Evolutionary conservation across 805 yeast genomes (phyloP), one percentile per base, ranked within the genome.

Genomic region (Martiniozyma abietophila): DNA sequence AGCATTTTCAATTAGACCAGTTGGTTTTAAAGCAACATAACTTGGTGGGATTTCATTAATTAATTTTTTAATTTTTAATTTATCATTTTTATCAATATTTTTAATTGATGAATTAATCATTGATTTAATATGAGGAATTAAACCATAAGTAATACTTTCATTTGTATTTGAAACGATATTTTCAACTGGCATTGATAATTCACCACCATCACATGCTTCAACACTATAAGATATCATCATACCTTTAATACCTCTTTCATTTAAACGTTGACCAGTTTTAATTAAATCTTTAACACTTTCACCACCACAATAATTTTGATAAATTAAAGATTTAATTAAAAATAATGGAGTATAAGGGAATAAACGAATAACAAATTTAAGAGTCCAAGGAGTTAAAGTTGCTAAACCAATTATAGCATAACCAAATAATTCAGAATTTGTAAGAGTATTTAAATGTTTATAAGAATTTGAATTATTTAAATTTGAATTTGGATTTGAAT

Each of bases 211-310:
- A 35, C 96, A 79, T 36, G 92, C 95, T 59, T 88, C 97, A 34
- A 88, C 86, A 11, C 96, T 84, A 54, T 85, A 73, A 1, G 94
- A 80, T n/a, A 88, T 64, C 95, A 88, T 85, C 94, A 88, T 84
- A 64, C 88, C 89, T 46, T 82, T 74, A 50, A 86, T 81, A 8
- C 95, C 94, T 41, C 94, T 68, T 33, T 68, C 56, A 35, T 74
- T 65, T 45, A 88, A 66, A 39, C 74, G 64, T 36, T 65, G 61
- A 34, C 94, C 95, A 4, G 95, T 80, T 36, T 64, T 54, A 35
- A 73, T 64, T 10, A 88, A 92, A 44, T 86, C 81, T 8, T 58
- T 57, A 36, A 79, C 68, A 40, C 71, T 74, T 48, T 82, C 89
- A 38, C 97, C 97, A 25, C 97, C 97, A 53, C 94, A 80, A 61